Evolutionary conservation across 768 basidiomycete genomes (phyloP).

Genomic region (Lactifluus echinatus): DNA sequence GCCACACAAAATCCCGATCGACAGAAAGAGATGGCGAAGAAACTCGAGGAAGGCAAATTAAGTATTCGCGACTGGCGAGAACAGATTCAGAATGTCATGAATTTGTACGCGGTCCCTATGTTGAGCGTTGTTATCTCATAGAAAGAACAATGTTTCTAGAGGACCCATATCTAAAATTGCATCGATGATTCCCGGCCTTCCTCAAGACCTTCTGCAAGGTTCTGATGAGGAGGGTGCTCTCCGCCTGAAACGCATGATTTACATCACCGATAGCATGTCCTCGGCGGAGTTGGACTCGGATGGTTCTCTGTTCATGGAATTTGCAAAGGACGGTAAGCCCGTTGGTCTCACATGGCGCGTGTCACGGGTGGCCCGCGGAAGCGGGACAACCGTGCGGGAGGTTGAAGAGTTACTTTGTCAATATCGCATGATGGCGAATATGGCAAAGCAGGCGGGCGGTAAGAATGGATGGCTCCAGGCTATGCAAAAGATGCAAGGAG

Average conservation of each 20-base stretch:
- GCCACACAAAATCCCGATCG: constrained; percentile 91
- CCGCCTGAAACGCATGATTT: constrained; percentile 96
- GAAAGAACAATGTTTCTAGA: constrained; percentile 38
- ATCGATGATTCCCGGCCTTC: constrained; percentile 96
- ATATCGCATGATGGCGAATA: constrained; percentile 97
- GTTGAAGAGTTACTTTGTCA: constrained; percentile 97
- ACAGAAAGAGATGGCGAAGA: constrained; percentile 97
- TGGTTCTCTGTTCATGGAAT: constrained; percentile 82
- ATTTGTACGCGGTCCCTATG: constrained; percentile 58
- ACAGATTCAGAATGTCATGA: constrained; percentile 96
- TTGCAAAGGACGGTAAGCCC: constrained; percentile 75
- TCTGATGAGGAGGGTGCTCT: constrained; percentile 87
- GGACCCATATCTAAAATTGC: constrained; percentile 99
- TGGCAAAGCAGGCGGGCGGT: constrained; percentile 96
- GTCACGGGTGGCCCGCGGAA: constrained; percentile 82
- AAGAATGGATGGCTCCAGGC: constrained; percentile 92
- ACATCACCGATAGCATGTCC: constrained; percentile 98
- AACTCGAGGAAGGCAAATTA: constrained; percentile 93
- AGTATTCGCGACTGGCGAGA: constrained; percentile 97
- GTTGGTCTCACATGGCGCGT: constrained; percentile 86
- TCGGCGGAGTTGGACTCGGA: constrained; percentile 90
- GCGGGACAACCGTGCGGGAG: constrained; percentile 90
- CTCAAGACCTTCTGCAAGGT: constrained; percentile 83
- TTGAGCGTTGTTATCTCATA: constrained; percentile 14
- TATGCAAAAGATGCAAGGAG: constrained; percentile 89